These are phyloP conservation scores for Erodium moschatum DNA, from an alignment of 441 rosid genomes.

Conservation along the genomic window DNA sequence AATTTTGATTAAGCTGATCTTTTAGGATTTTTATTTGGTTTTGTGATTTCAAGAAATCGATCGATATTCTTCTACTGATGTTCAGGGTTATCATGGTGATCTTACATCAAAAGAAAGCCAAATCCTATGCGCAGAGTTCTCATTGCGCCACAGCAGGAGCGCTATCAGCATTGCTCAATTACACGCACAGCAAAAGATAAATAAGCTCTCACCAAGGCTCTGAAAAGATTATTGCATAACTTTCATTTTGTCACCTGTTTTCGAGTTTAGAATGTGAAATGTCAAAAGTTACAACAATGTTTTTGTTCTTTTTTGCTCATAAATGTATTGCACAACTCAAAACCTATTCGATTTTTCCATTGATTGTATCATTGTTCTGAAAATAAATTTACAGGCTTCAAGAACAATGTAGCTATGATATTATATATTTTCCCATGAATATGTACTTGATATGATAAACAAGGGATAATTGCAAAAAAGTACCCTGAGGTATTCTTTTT, in stretches of 20 bases:
- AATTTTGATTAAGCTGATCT: background rate
- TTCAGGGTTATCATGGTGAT: slow-evolving; percentile 78
- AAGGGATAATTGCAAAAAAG: too few species aligned
- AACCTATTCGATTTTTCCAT: background rate
- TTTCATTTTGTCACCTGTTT: slow-evolving; percentile 1
- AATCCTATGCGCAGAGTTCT: slow-evolving; percentile 78
- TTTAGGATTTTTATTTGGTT: background rate
- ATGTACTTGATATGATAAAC: background rate
- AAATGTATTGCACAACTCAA: background rate
- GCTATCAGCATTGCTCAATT: slow-evolving; percentile 53
- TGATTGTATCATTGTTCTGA: background rate
- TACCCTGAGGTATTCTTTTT: too few species aligned
- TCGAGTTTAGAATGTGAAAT: background rate
- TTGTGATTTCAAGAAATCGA: background rate
- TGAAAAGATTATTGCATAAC: slow-evolving; percentile 16
- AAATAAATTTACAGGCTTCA: background rate
- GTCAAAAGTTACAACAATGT: background rate
- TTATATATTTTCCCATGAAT: background rate
- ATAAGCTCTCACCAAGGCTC: slow-evolving; percentile 24
- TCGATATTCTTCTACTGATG: background rate
- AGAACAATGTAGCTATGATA: background rate
- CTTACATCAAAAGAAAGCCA: slow-evolving; percentile 54
- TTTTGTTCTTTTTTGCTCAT: background rate
- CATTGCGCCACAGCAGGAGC: slow-evolving; percentile 70
- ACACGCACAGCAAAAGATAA: slow-evolving; percentile 50